Percentiles rank a stretch among this genome's conserved stretches.
These are phyloP conservation scores for Zoysia matrella DNA, from an alignment of 202 grass and related monocot genomes.

Conservation along the genomic window DNA sequence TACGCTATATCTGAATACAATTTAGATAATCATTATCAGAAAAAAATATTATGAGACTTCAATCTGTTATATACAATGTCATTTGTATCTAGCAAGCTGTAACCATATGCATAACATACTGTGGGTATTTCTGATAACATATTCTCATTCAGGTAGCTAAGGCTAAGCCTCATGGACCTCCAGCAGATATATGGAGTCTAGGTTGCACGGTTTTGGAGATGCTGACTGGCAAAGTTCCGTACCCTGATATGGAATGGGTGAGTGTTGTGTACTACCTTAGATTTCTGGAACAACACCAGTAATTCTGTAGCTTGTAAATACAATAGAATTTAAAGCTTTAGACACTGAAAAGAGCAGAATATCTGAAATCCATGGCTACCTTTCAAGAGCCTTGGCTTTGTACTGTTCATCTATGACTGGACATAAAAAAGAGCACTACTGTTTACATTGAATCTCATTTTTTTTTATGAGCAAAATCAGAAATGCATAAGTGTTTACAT, in stretches of 20 bases:
- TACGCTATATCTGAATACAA: no score
- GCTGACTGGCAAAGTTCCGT: slow-evolving; percentile 75
- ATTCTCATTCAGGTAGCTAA: slow-evolving; percentile 72
- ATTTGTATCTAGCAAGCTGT: background rate
- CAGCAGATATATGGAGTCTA: slow-evolving; percentile 97
- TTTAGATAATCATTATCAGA: no score
- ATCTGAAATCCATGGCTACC: background rate
- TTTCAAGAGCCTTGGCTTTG: background rate
- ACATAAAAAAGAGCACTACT: no score
- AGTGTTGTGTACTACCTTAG: slow-evolving; percentile 24
- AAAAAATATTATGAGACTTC: background rate
- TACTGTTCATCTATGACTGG: background rate
- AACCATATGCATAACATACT: background rate
- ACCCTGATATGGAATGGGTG: slow-evolving; percentile 91
- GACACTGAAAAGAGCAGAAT: background rate
- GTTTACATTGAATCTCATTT: no score
- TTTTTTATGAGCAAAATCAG: background rate
- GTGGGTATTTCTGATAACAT: slow-evolving; percentile 25
- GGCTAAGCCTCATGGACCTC: slow-evolving; percentile 69
- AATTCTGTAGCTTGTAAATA: slow-evolving; percentile 7
- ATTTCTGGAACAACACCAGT: slow-evolving; percentile 22
- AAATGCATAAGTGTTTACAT: background rate
- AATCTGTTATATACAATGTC: background rate
- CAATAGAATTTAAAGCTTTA: slow-evolving; percentile 18
- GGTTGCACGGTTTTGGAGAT: slow-evolving; percentile 99